phyloP scores from a whole-genome alignment of 352 stramenopile species.

The Elongisporangium anandrum region DNA sequence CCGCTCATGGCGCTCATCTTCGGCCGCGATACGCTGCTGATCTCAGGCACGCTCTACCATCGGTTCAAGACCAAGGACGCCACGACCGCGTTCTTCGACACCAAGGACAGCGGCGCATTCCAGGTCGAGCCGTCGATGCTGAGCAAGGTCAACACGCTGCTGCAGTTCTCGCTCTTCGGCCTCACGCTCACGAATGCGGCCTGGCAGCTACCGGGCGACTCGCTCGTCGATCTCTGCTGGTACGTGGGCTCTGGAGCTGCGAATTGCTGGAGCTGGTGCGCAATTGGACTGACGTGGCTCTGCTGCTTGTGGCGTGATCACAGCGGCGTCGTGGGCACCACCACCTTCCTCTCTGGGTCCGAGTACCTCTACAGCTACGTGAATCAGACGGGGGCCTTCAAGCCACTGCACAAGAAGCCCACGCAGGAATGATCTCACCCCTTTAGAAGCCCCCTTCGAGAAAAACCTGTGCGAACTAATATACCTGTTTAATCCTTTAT shows the following conservation, averaged over 20 bases:
- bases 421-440: not conserved
- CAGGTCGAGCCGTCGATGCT: slow-evolving; percentile 64
- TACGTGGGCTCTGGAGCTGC: slow-evolving; percentile 21
- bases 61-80: slow-evolving; percentile 68
- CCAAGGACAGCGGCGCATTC: slow-evolving; percentile 62
- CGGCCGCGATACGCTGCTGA: slow-evolving; percentile 63
- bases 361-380: slow-evolving; percentile 77
- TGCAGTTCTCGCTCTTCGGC: slow-evolving; percentile 73
- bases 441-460: not conserved
- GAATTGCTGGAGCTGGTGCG: not conserved
- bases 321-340: slow-evolving; percentile 63
- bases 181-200: slow-evolving; percentile 69
- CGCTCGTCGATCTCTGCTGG: slow-evolving; percentile 59
- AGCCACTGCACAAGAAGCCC: slow-evolving; percentile 31
- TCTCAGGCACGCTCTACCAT: slow-evolving; percentile 76
- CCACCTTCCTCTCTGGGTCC: slow-evolving; percentile 69
- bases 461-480: not conserved
- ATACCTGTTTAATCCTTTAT: not conserved
- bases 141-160: slow-evolving; percentile 79
- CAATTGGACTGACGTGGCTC: slow-evolving; percentile 3
- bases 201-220: slow-evolving; percentile 57
- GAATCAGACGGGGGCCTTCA: slow-evolving; percentile 66
- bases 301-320: slow-evolving; percentile 1
- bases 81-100: slow-evolving; percentile 75
- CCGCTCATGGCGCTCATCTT: slow-evolving; percentile 66